Base-by-base conservation (phyloP, 768 basidiomycete species). In the Mrakia hoshinonis region DNA sequence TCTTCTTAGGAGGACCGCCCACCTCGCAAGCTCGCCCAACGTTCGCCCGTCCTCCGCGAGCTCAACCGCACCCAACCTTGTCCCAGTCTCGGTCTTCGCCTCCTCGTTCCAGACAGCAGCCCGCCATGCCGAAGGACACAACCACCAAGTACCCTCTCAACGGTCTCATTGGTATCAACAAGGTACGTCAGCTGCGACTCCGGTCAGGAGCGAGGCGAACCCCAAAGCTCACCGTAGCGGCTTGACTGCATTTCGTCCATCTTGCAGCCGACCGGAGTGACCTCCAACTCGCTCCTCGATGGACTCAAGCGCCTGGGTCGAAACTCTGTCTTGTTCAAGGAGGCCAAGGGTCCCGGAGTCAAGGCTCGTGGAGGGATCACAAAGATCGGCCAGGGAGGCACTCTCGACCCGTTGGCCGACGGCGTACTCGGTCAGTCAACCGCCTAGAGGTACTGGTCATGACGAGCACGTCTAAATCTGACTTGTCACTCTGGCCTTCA, bases 331-430 rank as follows among this genome's bases (percentile, higher is more conserved):
- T 81, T 98, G 10, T 98, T 99, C 77, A 82, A 78, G 83, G 79
- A 39, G 84, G 81, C 73, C 9, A 82, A 82, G 31, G 29, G 18
- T 84, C 83, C 73, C 78, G 80, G 55, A 79, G 79, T 68, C 82
- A 82, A 62, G 34, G 64, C 55, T n/a, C n/a, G 55, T 13, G 63
- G 79, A 20, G 83, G 85, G 26, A 76, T 80, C 2, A 82, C 93
- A 67, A 94, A 95, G 80, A 85, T 94, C 62, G 93, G 92, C 1
- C 91, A 93, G 79, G 92, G 92, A 36, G 93, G 96, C 4, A 99
- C 96, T 4, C 82, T 99, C 63, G 96, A 99, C 81, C 96, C 96
- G 20, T 83, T 98, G 46, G 96, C 96, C 6, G 92, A 96, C 79
- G 95, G 95, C 54, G 92, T 96, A 20, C 82, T 97, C 74, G 91